Evolutionary conservation across 176 grass and related monocot species (phyloP), one percentile per base, ranked within the genome.

Genomic region (Puya raimondii): DNA sequence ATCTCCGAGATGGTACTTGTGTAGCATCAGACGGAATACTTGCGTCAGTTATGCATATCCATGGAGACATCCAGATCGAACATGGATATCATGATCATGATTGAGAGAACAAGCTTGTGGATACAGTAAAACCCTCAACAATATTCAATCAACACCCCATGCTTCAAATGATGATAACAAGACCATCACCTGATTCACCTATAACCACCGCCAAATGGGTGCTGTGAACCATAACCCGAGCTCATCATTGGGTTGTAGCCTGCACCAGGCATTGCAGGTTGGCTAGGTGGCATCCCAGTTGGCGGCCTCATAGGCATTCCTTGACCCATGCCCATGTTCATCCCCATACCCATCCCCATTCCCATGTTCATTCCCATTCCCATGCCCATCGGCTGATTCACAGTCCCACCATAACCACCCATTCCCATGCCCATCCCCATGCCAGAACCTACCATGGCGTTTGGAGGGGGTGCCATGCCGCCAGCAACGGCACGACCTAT

Each of bases 181-280:
- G 22, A 56, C 64, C 17, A 67, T 49, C 16, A 57, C 26, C 25
- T 50, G 64, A 47, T 64, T 99, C 82, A 99, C 82, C 87, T 91
- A 68, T 88, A 99, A 23, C 90, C 90, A 29, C 81, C 70, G 23
- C 94, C 87, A 14, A 93, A 92, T 70, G 74, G 87, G 69, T 86
- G 89, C 71, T 99, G 94, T 2, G 84, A 73, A 57, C 84, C 85
- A 42, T 85, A 93, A 69, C 87, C 79, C 64, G 84, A 71, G 18
- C 84, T 79, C 72, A 66, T 76, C 94, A 91, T 88, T 42, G 79
- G 90, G 65, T 93, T 99, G 82, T 93, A 99, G 5, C 87, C 86
- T 47, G 69, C 63, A 47, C 88, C 84, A 0, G 89, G 84, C 70
- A 87, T 85, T 23, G 51, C 75, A 61, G 33, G 18, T 77, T 78